Evolutionary conservation across 345 rosid genomes (phyloP), one percentile per base, ranked within the genome.

Genomic region (Pugionium cornutum): DNA sequence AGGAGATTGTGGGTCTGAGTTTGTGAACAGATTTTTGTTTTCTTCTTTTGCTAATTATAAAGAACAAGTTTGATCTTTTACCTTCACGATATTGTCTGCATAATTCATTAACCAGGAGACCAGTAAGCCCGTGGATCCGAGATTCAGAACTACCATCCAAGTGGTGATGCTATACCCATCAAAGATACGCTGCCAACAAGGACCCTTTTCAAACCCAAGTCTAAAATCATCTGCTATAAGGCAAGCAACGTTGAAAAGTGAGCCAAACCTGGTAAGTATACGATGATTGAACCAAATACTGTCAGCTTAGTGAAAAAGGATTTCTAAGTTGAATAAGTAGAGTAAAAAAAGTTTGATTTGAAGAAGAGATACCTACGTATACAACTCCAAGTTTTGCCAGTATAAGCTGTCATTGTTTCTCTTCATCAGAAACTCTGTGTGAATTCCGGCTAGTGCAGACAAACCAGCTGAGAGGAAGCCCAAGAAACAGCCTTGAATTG

Each of bases 81-180:
- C 97, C 97, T 94, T 94, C 25, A 90, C 96, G 58, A 88, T 90
- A 69, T 94, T 91, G 82, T 88, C 98, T 59, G 89, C 91, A 78
- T 88, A 91, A 51, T 86, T 91, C 94, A 91, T 86, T 73, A 91
- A n/a, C n/a, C n/a, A n/a, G n/a, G n/a, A n/a, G n/a, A n/a, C n/a
- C n/a, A n/a, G n/a, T n/a, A n/a, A n/a, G n/a, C n/a, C n/a, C n/a
- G n/a, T n/a, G n/a, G n/a, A n/a, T n/a, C n/a, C n/a, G n/a, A n/a
- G n/a, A n/a, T n/a, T n/a, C n/a, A n/a, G n/a, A n/a, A n/a, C n/a
- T n/a, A n/a, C n/a, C n/a, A n/a, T n/a, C n/a, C n/a, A n/a, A n/a
- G n/a, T n/a, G n/a, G n/a, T n/a, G n/a, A 83, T 62, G 71, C 78
- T 86, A 69, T 88, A 91, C 44, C 96, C 97, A 75, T 82, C 78